A percentile compares a stretch with the other conserved stretches of the same genome.
Evolutionary conservation across 352 stramenopile species (phyloP).

Genomic region (Phytophthora agathidicida): DNA sequence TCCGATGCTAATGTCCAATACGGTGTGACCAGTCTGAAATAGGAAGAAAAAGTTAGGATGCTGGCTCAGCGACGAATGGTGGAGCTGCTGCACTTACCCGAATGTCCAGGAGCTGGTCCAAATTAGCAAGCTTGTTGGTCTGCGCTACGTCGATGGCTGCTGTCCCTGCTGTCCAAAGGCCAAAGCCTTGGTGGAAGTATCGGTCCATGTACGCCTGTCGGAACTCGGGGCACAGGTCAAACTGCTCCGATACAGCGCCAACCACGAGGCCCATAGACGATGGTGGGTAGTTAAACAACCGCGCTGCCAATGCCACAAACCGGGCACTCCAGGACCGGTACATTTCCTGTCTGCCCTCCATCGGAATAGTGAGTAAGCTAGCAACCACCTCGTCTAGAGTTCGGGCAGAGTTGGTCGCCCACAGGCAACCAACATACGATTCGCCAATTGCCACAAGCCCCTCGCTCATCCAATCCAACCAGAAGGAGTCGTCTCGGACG

Average conservation of each 20-base stretch:
- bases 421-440: constrained; percentile 81
- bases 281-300: constrained; percentile 80
- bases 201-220: constrained; percentile 75
- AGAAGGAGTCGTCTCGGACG: constrained; percentile 79
- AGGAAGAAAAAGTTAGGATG: constrained; percentile 2
- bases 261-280: constrained; percentile 75
- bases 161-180: constrained; percentile 64
- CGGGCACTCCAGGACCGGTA: constrained; percentile 86
- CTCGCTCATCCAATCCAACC: constrained; percentile 89
- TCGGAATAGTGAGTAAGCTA: constrained; percentile 79
- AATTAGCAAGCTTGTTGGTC: constrained; percentile 66
- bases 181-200: constrained; percentile 81
- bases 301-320: constrained; percentile 70
- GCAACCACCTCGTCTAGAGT: constrained; percentile 78
- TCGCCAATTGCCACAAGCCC: constrained; percentile 84
- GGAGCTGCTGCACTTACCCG: constrained; percentile 50
- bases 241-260: constrained; percentile 72
- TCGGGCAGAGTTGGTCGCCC: constrained; percentile 55
- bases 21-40: constrained; percentile 51
- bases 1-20: constrained; percentile 86
- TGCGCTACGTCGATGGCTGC: constrained; percentile 67
- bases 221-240: constrained; percentile 76
- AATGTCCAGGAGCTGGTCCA: constrained; percentile 67
- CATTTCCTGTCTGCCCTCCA: constrained; percentile 84
- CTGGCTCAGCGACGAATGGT: neutral